Evolutionary conservation across 208 protist genomes (phyloP), one percentile per base, ranked within the genome.

Genomic region (Angomonas deanei): DNA sequence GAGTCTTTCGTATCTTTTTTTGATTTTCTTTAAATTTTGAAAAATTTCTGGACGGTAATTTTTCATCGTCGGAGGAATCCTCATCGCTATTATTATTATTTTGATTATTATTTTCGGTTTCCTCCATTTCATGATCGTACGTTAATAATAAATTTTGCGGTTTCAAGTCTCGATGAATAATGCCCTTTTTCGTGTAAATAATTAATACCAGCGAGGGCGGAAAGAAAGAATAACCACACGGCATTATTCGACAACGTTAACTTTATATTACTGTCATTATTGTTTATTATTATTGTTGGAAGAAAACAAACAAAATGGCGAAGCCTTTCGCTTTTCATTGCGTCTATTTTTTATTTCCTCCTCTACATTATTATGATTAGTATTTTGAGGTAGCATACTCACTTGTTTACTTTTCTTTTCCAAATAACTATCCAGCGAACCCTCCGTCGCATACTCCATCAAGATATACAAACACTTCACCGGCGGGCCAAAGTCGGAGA

Each of bases 191-290:
- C n/a, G 68, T 96, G 89, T 52, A 96, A 69, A 56, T 93, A 82
- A 0, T 79, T 76, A 17, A 75, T 91, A 23, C 89, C 89, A 1
- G 82, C 80, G 24, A 96, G 64, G 13, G 89, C 82, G 64, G 79
- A 86, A 3, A 96, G 70, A 66, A 93, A 93, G 63, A 96, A 92
- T 64, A 92, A 96, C 89, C 89, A 96, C 46, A 96, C 89, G 3
- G 86, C 84, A 28, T 88, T n/a, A n/a, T n/a, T n/a, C n/a, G n/a
- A n/a, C n/a, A n/a, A n/a, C n/a, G n/a, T n/a, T n/a, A n/a, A n/a
- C n/a, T n/a, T n/a, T n/a, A n/a, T n/a, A n/a, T n/a, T n/a, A n/a
- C n/a, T n/a, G n/a, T n/a, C n/a, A n/a, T n/a, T n/a, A n/a, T n/a
- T n/a, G n/a, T n/a, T n/a, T n/a, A n/a, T n/a, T n/a, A n/a, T n/a